A percentile compares a stretch with the other conserved stretches of the same genome.
Evolutionary conservation across 306 rosid genomes (phyloP).

Genomic region (Castanea crenata): DNA sequence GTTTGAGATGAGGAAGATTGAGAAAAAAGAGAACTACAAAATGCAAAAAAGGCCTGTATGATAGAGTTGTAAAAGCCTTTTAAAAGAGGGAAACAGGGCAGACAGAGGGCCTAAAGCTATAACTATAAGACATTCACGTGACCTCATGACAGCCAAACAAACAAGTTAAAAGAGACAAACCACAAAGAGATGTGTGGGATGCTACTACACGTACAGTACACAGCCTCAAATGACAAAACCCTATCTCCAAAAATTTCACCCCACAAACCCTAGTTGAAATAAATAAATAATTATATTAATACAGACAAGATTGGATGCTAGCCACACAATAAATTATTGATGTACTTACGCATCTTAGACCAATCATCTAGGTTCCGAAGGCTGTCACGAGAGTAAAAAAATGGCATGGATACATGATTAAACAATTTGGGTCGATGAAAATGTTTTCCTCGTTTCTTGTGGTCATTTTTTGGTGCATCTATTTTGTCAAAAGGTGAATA

Average conservation of each 20-base stretch:
- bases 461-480: neutral
- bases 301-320: constrained; percentile 24
- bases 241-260: constrained; percentile 51
- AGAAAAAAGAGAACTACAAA: neutral
- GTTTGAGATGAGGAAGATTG: neutral
- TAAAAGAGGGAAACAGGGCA: constrained; percentile 19
- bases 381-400: neutral
- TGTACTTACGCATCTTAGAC: constrained; percentile 14
- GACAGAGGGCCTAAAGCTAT: neutral
- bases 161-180: constrained; percentile 51
- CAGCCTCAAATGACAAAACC: constrained; percentile 75
- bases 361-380: constrained; percentile 15
- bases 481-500: no score
- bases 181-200: constrained; percentile 63
- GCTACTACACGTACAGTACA: constrained; percentile 38
- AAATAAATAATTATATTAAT: neutral
- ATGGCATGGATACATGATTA: neutral
- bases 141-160: constrained; percentile 41
- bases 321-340: constrained; percentile 56
- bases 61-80: constrained; percentile 25
- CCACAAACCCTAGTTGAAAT: constrained; percentile 10
- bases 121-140: constrained; percentile 74
- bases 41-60: constrained; percentile 26
- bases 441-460: neutral
- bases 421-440: neutral